Evolutionary conservation across 1,284 basidiomycete genomes (phyloP), one percentile per base, ranked within the genome.

Genomic region (Porogramme epimiltina): DNA sequence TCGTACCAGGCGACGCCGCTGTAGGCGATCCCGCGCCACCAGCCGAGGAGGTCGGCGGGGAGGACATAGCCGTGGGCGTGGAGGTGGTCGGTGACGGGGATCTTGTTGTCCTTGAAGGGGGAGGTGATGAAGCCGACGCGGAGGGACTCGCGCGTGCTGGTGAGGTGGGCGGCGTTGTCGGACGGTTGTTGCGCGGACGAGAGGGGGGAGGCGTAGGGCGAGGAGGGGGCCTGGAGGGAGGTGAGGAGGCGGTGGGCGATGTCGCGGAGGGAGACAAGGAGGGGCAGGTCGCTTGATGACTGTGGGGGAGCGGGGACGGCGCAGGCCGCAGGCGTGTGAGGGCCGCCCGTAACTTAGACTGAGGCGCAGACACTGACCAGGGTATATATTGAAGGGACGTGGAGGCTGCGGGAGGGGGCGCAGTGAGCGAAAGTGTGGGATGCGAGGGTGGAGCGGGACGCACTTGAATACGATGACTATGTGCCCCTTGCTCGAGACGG

Each of bases 401-500:
- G 87, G 31, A 88, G 73, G 66, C 87, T 89, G 62, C 22, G 33
- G 20, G n/a, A 5, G 13, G 23, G 20, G 18, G 34, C 24, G 18
- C 19, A 25, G 37, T 34, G 33, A 50, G 26, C 25, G 33, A 19
- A 22, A 22, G 39, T 31, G 38, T 43, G 28, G 28, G 31, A 47
- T 44, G 20, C 20, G n/a, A 16, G 24, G 56, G 49, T 25, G 44
- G 41, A 28, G 74, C 82, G 50, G 54, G 25, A 75, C 84, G 51
- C 56, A 87, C 87, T 89, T 89, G 80, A 90, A 85, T 20, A 83
- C 82, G 52, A 89, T 73, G 51, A 89, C 76, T 39, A 89, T 68
- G 66, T 91, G 87, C 1, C 80, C 86, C 62, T 77, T 81, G 62
- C 79, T 81, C 10, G 85, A 88, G 33, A 89, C 81, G 1, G 87